These are phyloP conservation scores for Camelina sativa DNA, from an alignment of 345 rosid genomes.

Conservation along the genomic window DNA sequence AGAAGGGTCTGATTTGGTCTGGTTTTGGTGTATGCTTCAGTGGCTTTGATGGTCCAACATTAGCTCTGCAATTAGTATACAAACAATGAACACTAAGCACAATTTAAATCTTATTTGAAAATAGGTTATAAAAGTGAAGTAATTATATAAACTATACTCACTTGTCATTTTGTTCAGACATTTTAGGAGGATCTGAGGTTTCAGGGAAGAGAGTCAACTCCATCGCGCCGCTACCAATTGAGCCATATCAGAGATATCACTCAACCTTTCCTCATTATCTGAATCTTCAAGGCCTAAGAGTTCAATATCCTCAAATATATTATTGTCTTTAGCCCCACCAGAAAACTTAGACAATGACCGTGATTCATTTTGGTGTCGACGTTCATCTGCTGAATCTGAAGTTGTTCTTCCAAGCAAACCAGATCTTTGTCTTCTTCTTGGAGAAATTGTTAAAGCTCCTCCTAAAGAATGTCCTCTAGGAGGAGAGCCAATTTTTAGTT, in stretches of 20 bases:
- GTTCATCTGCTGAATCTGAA: constrained; percentile 64
- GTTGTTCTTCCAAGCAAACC: constrained; percentile 48
- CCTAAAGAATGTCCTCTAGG: constrained; percentile 61
- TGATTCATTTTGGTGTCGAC: constrained; percentile 37
- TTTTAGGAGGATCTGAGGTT: constrained; percentile 43
- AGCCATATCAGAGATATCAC: constrained; percentile 55
- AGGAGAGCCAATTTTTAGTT: constrained; percentile 52
- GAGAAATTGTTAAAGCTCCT: constrained; percentile 44
- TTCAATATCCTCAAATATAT: constrained; percentile 44
- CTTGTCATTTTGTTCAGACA: constrained; percentile 46
- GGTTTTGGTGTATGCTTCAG: constrained; percentile 52
- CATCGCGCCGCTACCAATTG: constrained; percentile 51
- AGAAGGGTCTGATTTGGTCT: constrained; percentile 47
- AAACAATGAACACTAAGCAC: background rate
- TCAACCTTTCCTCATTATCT: constrained; percentile 65
- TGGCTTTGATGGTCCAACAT: constrained; percentile 49
- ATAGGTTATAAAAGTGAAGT: background rate
- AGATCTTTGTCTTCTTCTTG: constrained; percentile 46
- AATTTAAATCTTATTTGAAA: background rate
- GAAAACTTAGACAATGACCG: constrained; percentile 47
- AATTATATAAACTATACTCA: constrained; percentile 43
- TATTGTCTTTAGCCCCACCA: constrained; percentile 33
- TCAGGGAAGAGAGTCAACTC: constrained; percentile 75
- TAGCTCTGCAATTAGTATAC: constrained; percentile 38
- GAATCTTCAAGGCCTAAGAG: constrained; percentile 64